Base-by-base conservation (phyloP, 2,329 filamentous ascomycete species). In the Polytolypa hystricis region DNA sequence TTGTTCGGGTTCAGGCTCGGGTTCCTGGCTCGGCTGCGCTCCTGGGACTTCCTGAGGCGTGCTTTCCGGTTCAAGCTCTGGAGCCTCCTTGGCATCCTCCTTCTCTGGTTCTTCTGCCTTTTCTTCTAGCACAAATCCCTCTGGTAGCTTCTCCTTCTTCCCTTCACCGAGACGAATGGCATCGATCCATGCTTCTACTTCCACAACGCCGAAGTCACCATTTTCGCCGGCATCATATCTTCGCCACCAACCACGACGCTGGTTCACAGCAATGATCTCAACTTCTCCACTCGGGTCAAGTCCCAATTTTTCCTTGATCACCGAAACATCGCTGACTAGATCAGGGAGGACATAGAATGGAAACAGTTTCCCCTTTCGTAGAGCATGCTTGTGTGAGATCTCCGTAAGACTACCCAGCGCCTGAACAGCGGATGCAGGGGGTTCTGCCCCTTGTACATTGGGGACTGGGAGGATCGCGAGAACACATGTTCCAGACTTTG, bases 141-240 rank as follows among this genome's bases (percentile, higher is more conserved):
- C 70, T 0, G 83, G 82, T 28, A 91, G 57, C 63, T 79, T 83
- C 50, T 77, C 71, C 69, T 89, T 95, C 41, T 72, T 64, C 2
- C 84, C 82, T 54, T 96, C 89, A 35, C 87, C 84, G 69, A 98
- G 72, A 25, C 85, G 79, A 43, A 96, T 85, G n/a, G 75, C 71
- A 52, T 98, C 91, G 41, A 98, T 75, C 85, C 89, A 98, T 43
- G 67, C 65, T 63, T 94, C 84, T 19, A 98, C 65, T 17, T 70
- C 73, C 37, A 72, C 66, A 16, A 69, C 54, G 3, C 50, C 47
- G 30, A 52, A 61, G 37, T 72, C 74, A 30, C 77, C 77, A 11
- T 61, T 56, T 6, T 61, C 57, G 5, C 71, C 75, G 3, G 52
- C 33, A 32, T 74, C 64, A 56, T 84, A 91, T 40, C 72, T 74